Percentiles rank a stretch among this genome's conserved stretches.
phyloP scores from a whole-genome alignment of 352 stramenopile species.

The Phytophthora boehmeriae region DNA sequence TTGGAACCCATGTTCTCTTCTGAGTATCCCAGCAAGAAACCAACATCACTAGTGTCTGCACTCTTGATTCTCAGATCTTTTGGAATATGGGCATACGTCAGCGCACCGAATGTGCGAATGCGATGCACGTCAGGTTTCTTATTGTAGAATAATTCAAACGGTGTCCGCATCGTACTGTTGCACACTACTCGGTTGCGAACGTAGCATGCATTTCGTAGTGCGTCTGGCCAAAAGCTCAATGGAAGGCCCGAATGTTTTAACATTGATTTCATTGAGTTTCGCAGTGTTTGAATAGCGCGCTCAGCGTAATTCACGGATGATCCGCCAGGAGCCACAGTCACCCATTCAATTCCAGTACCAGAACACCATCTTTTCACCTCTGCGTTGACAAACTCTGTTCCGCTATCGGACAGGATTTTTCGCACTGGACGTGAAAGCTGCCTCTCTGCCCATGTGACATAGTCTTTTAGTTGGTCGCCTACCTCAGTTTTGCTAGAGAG shows the following conservation, averaged over 20 bases:
- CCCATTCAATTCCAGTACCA: neutral
- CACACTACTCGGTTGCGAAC: neutral
- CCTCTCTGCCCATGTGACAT: constrained; percentile 2
- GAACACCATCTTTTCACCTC: neutral
- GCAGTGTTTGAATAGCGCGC: neutral
- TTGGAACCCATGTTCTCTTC: neutral
- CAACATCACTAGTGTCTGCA: constrained; percentile 1
- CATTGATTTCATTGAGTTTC: neutral
- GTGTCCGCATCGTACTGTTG: neutral
- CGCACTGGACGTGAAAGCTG: neutral
- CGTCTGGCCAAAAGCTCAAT: neutral
- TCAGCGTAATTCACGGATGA: neutral
- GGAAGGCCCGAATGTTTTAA: neutral
- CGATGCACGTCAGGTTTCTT: constrained; percentile 7
- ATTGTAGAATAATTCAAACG: neutral
- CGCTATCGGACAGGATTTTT: neutral
- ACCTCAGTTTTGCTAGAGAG: neutral
- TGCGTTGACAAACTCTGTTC: neutral
- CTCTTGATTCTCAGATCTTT: neutral
- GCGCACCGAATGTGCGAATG: constrained; percentile 4
- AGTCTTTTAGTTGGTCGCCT: neutral
- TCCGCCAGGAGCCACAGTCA: neutral
- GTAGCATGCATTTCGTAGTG: neutral
- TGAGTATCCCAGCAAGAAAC: constrained; percentile 1
- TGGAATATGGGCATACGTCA: constrained; percentile 1